Base-by-base conservation (phyloP, 1,139 yeast species). In the Zygosaccharomyces sapae region DNA sequence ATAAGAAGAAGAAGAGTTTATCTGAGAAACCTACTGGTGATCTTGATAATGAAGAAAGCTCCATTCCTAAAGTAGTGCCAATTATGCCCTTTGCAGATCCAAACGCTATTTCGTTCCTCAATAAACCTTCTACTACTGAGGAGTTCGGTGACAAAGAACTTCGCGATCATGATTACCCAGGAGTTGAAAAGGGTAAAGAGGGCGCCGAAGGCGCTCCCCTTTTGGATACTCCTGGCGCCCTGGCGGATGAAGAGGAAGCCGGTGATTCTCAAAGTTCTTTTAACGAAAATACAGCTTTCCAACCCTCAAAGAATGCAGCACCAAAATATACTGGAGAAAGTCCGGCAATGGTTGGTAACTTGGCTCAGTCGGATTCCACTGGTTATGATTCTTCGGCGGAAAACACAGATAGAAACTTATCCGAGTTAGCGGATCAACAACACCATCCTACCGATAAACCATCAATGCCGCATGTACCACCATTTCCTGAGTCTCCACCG, bases 361-460 rank as follows among this genome's bases (percentile, higher is more conserved):
- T 39, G 10, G 24, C 43, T 12, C 41, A 46, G 1, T 33, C 49
- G 7, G 52, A 67, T 47, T 63, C 60, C 6, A 70, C 78, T 0
- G 81, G 79, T 0, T 75, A 76, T 51, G 80, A 76, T 45, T 79
- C 79, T 1, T 53, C 49, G n/a, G 81, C 75, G 43, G 79, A 72
- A 34, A 79, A 76, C 48, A 66, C 74, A 0, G 76, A 71, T 25
- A 37, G 31, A 25, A 37, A 37, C 9, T 8, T 10, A 22, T 24
- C 40, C n/a, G 45, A 16, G 8, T 8, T 19, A 12, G 34, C 27
- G 4, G 43, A 34, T 35, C 29, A 19, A 8, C 19, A 33, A 16
- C 29, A 39, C 7, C 40, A 19, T 27, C 12, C 25, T 29, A 9
- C 33, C 8, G 38, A 9, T 16, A 13, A 31, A 16, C 27, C 43